Conservation (phyloP, 345 rosid species). For the Aethionema arabicum region DNA sequence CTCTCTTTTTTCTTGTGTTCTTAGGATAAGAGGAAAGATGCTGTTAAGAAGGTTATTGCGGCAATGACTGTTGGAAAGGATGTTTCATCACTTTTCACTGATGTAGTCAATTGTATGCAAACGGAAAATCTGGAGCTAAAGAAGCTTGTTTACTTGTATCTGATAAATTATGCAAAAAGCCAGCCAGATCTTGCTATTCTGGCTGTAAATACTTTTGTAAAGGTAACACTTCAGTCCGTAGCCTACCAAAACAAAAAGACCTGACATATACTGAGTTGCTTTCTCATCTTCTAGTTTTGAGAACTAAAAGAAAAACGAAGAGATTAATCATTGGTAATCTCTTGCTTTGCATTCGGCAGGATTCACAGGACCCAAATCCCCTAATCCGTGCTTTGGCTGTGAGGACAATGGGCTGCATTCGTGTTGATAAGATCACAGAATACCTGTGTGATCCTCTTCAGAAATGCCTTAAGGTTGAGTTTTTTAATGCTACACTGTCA, state of each 20-base stretch:
- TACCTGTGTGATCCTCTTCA: slow-evolving; percentile 97
- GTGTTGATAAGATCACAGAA: slow-evolving; percentile 95
- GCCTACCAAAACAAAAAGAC: not conserved
- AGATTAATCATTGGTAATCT: not conserved
- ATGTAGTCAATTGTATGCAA: slow-evolving; percentile 96
- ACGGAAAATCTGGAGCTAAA: slow-evolving; percentile 92
- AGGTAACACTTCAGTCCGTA: slow-evolving; percentile 46
- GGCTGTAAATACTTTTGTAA: slow-evolving; percentile 94
- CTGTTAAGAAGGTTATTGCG: slow-evolving; percentile 96
- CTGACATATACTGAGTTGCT: not conserved
- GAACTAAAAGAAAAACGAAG: not conserved
- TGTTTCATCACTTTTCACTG: slow-evolving; percentile 87
- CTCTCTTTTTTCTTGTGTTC: not conserved
- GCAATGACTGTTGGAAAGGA: slow-evolving; percentile 99
- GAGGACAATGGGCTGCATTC: slow-evolving; percentile 98
- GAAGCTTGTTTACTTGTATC: slow-evolving; percentile 87
- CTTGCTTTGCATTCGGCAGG: slow-evolving; percentile 46
- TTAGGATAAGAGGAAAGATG: slow-evolving; percentile 97
- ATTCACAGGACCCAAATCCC: slow-evolving; percentile 97
- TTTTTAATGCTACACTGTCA: slow-evolving; percentile 7
- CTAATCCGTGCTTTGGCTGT: slow-evolving; percentile 96
- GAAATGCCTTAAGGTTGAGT: slow-evolving; percentile 85
- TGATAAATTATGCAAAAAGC: slow-evolving; percentile 89
- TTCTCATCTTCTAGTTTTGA: not conserved
- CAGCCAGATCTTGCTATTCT: slow-evolving; percentile 98